A percentile compares a stretch with the other conserved stretches of the same genome.
Conservation (phyloP, 768 basidiomycete species). For the Pleurotus djamor region DNA sequence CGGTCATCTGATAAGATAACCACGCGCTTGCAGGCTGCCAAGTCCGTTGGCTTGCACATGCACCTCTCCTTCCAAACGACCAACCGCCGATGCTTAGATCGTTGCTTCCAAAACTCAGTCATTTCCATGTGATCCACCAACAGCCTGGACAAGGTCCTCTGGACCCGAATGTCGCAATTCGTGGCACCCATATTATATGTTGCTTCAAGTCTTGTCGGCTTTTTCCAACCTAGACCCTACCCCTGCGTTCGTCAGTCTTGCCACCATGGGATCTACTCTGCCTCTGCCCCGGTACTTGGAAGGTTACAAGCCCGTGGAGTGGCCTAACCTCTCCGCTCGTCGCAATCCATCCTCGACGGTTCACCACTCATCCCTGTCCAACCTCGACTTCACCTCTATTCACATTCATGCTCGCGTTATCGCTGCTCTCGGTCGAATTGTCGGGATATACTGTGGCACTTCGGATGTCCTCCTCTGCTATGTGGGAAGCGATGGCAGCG, state of each 20-base stretch:
- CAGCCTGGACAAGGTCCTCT: not conserved
- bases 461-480: constrained; percentile 26
- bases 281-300: constrained; percentile 13
- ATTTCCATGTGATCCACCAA: constrained; percentile 1
- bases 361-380: not conserved
- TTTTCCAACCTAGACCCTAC: not conserved
- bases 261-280: not conserved
- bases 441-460: constrained; percentile 25
- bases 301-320: constrained; percentile 25
- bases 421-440: constrained; percentile 20
- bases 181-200: not conserved
- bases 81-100: not conserved
- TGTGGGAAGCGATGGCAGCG: constrained; percentile 7
- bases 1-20: constrained; percentile 7
- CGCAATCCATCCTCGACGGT: constrained; percentile 12
- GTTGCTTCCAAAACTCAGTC: not conserved
- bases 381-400: not conserved
- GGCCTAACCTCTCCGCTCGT: constrained; percentile 27
- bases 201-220: not conserved
- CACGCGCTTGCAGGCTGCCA: not conserved
- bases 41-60: not conserved
- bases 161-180: not conserved
- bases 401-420: constrained; percentile 13
- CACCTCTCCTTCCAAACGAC: too few relatives aligned
- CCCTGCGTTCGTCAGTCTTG: not conserved